phyloP scores from a whole-genome alignment of 768 basidiomycete species.

The Russula dissimulans region DNA sequence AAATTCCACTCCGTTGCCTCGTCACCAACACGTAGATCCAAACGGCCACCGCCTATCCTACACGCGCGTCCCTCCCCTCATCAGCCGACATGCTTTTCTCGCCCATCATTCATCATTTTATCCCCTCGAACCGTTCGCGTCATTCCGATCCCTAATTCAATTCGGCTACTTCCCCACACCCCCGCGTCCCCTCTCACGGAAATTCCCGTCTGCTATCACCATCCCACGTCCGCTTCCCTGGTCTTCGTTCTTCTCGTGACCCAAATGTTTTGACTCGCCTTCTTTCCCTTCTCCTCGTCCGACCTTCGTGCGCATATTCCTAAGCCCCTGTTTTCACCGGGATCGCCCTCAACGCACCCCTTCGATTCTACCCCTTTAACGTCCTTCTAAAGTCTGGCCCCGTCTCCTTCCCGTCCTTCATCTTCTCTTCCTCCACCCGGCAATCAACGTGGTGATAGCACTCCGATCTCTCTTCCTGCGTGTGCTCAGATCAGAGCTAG shows the following conservation, averaged over 20 bases:
- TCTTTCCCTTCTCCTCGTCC: neutral
- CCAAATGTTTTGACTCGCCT: neutral
- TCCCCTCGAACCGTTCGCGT: neutral
- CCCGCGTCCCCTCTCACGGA: conserved; percentile 14
- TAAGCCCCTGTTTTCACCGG: neutral
- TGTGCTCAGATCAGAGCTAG: neutral
- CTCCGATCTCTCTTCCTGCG: neutral
- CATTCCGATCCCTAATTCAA: conserved; percentile 12
- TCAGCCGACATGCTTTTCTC: neutral
- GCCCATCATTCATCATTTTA: neutral
- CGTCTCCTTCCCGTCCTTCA: neutral
- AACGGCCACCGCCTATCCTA: no score
- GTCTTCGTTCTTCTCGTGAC: neutral
- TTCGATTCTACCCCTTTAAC: neutral
- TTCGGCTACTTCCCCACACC: conserved; percentile 17
- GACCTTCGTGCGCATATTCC: neutral
- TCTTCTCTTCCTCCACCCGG: neutral
- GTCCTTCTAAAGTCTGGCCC: neutral
- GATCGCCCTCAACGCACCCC: neutral
- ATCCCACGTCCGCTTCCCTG: neutral
- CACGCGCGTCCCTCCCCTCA: no score
- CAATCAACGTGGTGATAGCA: conserved; percentile 4
- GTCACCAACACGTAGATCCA: no score
- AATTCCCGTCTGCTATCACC: conserved; percentile 4
- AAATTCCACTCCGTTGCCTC: no score